Conservation (phyloP, 163 green algal species). For the Volvox carteri region DNA sequence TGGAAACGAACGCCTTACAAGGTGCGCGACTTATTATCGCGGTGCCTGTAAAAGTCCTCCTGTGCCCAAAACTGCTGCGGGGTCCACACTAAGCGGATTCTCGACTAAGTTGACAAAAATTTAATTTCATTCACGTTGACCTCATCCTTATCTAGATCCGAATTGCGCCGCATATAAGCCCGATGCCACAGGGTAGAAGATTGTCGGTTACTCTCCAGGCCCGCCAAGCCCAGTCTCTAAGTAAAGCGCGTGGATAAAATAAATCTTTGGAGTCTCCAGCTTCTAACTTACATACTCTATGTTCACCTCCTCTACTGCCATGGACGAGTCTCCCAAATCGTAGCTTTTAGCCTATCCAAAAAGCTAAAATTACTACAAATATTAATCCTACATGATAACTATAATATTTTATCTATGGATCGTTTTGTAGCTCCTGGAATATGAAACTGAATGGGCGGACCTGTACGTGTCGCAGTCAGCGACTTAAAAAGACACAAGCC, state of each 20-base stretch:
- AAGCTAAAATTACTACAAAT: not conserved
- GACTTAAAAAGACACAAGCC: not conserved
- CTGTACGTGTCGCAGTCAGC: not conserved
- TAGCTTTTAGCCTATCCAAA: not conserved
- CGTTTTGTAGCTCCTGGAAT: not conserved
- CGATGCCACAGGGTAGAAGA: not conserved
- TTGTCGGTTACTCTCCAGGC: not conserved
- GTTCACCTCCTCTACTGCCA: not conserved
- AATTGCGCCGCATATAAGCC: not conserved
- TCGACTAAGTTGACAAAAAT: too few relatives aligned
- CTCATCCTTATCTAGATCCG: not conserved
- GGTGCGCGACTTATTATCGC: not conserved
- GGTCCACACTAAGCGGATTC: too few relatives aligned
- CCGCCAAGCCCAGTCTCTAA: not conserved
- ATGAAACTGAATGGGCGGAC: not conserved
- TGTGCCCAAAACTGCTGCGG: not conserved
- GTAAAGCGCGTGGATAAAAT: not conserved
- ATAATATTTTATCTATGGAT: not conserved
- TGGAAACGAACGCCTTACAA: not conserved
- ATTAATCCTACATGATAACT: not conserved
- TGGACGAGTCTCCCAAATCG: not conserved
- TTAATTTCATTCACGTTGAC: not conserved
- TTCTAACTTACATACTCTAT: not conserved
- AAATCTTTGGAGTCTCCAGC: not conserved
- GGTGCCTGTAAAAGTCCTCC: not conserved